These are phyloP conservation scores for Ceratobasidium theobromae DNA, from an alignment of 1,284 basidiomycete genomes.

Conservation along the genomic window DNA sequence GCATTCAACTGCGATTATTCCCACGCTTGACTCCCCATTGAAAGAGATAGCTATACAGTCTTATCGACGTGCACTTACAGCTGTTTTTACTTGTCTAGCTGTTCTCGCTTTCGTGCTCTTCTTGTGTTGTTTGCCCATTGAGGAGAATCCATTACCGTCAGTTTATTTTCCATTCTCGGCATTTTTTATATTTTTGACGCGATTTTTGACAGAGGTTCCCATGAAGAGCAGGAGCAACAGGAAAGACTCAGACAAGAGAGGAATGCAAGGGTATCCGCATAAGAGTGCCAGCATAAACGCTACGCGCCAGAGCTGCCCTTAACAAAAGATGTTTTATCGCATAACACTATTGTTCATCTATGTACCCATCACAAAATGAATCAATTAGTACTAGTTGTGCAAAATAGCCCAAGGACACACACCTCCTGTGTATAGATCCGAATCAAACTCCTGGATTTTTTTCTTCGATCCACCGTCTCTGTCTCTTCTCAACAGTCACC, in stretches of 20 bases:
- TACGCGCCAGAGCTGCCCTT: neutral
- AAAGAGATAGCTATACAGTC: conserved; percentile 73
- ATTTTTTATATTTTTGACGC: neutral
- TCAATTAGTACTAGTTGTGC: too few relatives aligned
- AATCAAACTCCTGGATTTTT: conserved; percentile 40
- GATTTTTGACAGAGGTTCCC: conserved; percentile 53
- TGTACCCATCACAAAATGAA: too few relatives aligned
- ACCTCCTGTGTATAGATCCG: neutral
- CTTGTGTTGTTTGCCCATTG: conserved; percentile 66
- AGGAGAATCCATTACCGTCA: conserved; percentile 72
- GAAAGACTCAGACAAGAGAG: conserved; percentile 30
- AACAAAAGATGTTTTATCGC: too few relatives aligned
- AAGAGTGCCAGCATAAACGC: neutral
- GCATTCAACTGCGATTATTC: conserved; percentile 80
- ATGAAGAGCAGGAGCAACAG: conserved; percentile 52
- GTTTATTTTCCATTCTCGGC: conserved; percentile 41
- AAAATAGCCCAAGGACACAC: too few relatives aligned
- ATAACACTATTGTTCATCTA: too few relatives aligned
- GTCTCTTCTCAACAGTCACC: conserved; percentile 59
- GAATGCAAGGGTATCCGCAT: neutral
- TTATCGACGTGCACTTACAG: conserved; percentile 79
- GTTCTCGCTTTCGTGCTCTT: conserved; percentile 65
- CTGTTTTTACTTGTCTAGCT: conserved; percentile 81
- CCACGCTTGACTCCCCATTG: conserved; percentile 60
- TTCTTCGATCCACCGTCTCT: conserved; percentile 81